Percentiles rank a stretch among this genome's conserved stretches.
These are phyloP conservation scores for Claviceps sp. DNA, from an alignment of 2,329 filamentous ascomycete species.

Conservation along the genomic window DNA sequence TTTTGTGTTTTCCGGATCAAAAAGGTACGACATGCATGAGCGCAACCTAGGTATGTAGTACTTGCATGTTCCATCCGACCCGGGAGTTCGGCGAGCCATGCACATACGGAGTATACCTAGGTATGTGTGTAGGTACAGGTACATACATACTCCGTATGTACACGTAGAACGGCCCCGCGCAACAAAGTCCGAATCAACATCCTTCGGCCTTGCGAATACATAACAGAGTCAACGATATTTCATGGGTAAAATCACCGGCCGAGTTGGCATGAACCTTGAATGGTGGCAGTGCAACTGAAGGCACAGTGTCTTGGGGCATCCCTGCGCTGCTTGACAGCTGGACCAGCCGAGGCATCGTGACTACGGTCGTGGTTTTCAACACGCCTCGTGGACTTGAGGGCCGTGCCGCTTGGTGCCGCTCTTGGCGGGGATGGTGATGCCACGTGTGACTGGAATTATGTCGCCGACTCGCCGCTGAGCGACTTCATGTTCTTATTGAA, in stretches of 20 bases:
- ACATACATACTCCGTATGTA: too few relatives aligned
- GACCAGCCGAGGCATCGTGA: neutral
- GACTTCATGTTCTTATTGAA: too few relatives aligned
- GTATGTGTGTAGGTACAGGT: too few relatives aligned
- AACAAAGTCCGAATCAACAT: neutral
- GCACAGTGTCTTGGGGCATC: neutral
- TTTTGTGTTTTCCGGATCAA: too few relatives aligned
- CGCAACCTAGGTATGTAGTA: too few relatives aligned
- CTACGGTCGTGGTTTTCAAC: neutral
- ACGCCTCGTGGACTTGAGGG: neutral
- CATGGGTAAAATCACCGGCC: neutral
- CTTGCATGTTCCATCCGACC: too few relatives aligned
- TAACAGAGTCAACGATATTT: neutral
- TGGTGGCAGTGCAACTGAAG: constrained; percentile 1
- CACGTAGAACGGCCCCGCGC: too few relatives aligned
- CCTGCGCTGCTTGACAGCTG: neutral
- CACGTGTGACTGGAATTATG: too few relatives aligned
- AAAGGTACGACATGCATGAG: too few relatives aligned
- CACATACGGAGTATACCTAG: too few relatives aligned
- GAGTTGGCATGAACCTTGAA: neutral
- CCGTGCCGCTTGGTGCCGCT: neutral
- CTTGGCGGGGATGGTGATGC: neutral
- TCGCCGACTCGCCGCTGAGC: too few relatives aligned
- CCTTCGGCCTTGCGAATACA: neutral
- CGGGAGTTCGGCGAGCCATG: too few relatives aligned